These are phyloP conservation scores for Gossypium gossypioides DNA, from an alignment of 441 rosid genomes.

Conservation along the genomic window DNA sequence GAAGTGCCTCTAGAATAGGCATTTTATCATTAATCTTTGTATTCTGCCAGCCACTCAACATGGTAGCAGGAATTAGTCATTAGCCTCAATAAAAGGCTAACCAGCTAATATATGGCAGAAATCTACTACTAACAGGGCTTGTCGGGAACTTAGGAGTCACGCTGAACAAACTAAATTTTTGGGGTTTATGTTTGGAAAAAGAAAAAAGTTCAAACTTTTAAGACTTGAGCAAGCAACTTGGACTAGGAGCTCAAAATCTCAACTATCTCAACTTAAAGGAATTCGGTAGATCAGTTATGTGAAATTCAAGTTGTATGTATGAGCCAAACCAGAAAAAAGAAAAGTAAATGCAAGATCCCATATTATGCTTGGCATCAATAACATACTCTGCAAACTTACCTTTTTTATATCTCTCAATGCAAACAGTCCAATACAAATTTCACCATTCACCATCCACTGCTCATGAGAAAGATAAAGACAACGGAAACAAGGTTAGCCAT, in stretches of 20 bases:
- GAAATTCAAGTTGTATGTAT: neutral
- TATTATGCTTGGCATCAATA: neutral
- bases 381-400: conserved; percentile 34
- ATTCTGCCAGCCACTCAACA: neutral
- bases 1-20: neutral
- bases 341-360: neutral
- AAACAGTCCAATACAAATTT: conserved; percentile 92
- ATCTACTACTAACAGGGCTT: neutral
- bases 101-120: neutral
- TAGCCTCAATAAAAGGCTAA: neutral
- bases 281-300: neutral
- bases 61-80: neutral
- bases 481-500: conserved; percentile 6
- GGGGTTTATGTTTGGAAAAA: neutral
- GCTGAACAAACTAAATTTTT: neutral
- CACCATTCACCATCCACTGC: conserved; percentile 99
- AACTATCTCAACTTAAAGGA: conserved; percentile 4
- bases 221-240: conserved; percentile 2
- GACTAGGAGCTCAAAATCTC: neutral
- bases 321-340: neutral
- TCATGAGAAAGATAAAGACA: conserved; percentile 15
- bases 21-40: neutral
- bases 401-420: conserved; percentile 74
- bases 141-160: neutral
- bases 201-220: neutral